These are phyloP conservation scores for Thoreauomyces humboldtii DNA, from an alignment of 192 early-diverging fungal species.

Conservation along the genomic window DNA sequence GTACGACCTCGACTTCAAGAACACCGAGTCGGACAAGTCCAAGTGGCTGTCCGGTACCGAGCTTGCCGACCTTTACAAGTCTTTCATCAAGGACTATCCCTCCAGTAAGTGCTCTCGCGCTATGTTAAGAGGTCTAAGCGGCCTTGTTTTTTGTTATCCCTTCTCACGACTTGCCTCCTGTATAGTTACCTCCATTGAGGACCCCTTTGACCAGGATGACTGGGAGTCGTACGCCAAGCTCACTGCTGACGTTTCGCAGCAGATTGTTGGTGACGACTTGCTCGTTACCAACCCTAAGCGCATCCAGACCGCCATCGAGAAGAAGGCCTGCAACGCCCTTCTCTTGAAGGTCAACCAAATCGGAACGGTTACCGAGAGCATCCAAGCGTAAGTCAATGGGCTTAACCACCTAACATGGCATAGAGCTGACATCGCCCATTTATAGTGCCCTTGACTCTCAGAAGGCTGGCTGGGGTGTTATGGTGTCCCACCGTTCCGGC, in stretches of 20 bases:
- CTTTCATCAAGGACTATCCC: conserved; percentile 80
- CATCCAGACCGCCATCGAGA: conserved; percentile 84
- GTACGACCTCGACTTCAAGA: conserved; percentile 99
- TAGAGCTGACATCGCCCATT: too few relatives aligned
- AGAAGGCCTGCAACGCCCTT: conserved; percentile 92
- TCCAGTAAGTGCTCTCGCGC: too few relatives aligned
- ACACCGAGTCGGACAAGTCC: conserved; percentile 73
- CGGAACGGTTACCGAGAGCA: conserved; percentile 94
- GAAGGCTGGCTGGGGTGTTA: conserved; percentile 94
- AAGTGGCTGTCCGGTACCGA: conserved; percentile 71
- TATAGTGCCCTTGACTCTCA: conserved; percentile 62
- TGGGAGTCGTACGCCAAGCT: conserved; percentile 88
- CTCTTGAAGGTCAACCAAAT: conserved; percentile 99
- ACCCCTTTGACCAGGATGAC: conserved; percentile 99
- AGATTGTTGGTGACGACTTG: conserved; percentile 97
- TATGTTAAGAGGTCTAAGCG: too few relatives aligned
- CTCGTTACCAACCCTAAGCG: conserved; percentile 95
- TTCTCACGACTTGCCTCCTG: neutral
- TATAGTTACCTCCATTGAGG: conserved; percentile 89
- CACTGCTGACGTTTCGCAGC: conserved; percentile 57
- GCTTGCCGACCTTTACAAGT: conserved; percentile 82
- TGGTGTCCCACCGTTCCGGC: conserved; percentile 98
- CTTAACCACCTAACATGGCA: too few relatives aligned
- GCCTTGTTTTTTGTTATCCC: too few relatives aligned
- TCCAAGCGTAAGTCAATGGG: conserved; percentile 62